Percentiles rank a stretch among this genome's conserved stretches.
Conservation (phyloP, 2,329 filamentous ascomycete species). For the Neopestalotiopsis rosae region DNA sequence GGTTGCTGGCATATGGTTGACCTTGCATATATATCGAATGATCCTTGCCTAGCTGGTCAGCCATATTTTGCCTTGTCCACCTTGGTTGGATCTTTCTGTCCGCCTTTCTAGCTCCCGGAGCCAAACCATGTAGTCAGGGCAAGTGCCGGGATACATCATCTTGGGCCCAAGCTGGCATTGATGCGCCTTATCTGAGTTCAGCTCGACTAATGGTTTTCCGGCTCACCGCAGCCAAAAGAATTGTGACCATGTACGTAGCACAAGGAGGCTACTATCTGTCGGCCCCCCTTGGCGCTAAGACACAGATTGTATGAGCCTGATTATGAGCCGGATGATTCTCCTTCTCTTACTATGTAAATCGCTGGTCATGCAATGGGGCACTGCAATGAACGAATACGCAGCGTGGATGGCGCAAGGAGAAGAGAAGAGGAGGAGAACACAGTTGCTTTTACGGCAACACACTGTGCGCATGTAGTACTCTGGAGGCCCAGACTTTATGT, state of each 20-base stretch:
- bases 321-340: background rate
- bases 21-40: background rate
- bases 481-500: background rate
- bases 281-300: background rate
- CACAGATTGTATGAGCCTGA: background rate
- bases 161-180: background rate
- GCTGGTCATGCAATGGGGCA: background rate
- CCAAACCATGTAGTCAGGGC: background rate
- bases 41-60: background rate
- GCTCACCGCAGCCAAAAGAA: background rate
- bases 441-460: background rate
- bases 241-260: background rate
- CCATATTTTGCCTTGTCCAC: background rate
- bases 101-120: background rate
- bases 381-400: conserved; percentile 7
- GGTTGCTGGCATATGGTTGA: background rate
- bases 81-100: too few relatives aligned
- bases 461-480: background rate
- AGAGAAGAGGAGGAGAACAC: background rate
- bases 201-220: background rate
- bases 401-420: conserved; percentile 4
- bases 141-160: background rate
- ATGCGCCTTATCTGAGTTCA: background rate
- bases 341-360: background rate
- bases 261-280: background rate